Percentiles rank a stretch among this genome's conserved stretches.
Evolutionary conservation across 164 flowering plant species (phyloP).

Genomic region (Macadamia tetraphylla): DNA sequence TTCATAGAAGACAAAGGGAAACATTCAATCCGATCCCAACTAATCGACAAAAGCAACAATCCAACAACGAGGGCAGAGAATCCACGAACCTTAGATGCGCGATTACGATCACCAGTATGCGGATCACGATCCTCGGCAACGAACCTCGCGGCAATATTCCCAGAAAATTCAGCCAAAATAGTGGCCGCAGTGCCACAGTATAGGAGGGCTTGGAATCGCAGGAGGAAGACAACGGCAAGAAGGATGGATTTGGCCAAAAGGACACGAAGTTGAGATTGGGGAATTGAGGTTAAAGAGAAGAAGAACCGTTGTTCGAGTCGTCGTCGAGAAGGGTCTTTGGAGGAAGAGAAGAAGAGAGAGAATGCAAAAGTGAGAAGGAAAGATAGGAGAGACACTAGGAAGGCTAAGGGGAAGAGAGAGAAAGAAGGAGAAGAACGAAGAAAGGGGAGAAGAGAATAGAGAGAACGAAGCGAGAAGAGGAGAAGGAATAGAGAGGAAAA

Average conservation of each 20-base stretch:
- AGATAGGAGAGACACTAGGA: slow-evolving; percentile 29
- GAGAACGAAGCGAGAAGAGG: slow-evolving; percentile 71
- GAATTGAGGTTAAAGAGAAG: slow-evolving; percentile 30
- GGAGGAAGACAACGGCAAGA: slow-evolving; percentile 61
- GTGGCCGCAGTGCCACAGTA: slow-evolving; percentile 79
- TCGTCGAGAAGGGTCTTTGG: slow-evolving; percentile 14
- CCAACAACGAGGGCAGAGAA: slow-evolving; percentile 43
- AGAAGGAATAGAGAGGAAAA: slow-evolving; percentile 57
- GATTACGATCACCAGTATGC: slow-evolving; percentile 3
- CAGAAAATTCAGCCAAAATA: slow-evolving; percentile 80
- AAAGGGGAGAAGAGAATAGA: slow-evolving; percentile 65
- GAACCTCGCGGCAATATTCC: slow-evolving; percentile 59
- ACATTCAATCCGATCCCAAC: slow-evolving; percentile 83
- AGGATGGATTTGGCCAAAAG: slow-evolving; percentile 50
- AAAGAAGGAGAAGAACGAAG: slow-evolving; percentile 37
- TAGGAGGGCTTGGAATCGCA: slow-evolving; percentile 79
- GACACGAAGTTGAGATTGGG: slow-evolving; percentile 38
- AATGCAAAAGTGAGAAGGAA: slow-evolving; percentile 31
- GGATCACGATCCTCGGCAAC: slow-evolving; percentile 21
- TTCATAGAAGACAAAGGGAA: slow-evolving; percentile 50
- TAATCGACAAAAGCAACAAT: slow-evolving; percentile 53
- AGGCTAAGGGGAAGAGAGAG: slow-evolving; percentile 45
- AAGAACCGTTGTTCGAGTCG: slow-evolving; percentile 21
- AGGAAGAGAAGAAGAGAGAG: slow-evolving; percentile 21
- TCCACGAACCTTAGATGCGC: slow-evolving; percentile 45